Evolutionary conservation across 305 asterid genomes (phyloP), one percentile per base, ranked within the genome.

Genomic region (Fraxinus latifolia): DNA sequence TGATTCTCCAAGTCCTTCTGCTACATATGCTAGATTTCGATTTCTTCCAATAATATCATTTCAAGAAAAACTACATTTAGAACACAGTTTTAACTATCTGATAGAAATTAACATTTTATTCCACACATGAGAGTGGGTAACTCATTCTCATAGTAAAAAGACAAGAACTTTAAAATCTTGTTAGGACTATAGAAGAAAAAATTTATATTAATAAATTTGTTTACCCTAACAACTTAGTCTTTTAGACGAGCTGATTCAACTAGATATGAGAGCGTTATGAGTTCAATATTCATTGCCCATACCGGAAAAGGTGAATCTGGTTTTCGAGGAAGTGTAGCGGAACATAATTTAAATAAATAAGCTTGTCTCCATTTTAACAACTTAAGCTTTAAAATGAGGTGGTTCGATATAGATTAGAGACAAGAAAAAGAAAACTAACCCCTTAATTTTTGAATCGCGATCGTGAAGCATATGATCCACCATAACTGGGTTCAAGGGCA

Each of bases 1-100:
- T 15, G 81, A 84, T 14, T 82, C 58, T 4, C 68, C 79, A 19
- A 86, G 19, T 42, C 83, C 89, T 86, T 88, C 91, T 11, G 83
- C 83, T 15, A 83, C 62, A 76, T 2, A 37, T 55, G 71, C 79
- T 14, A 53, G 36, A 36, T 31, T 6, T 42, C 77, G n/a, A 50
- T 14, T 31, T 62, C 50, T 76, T 34, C 77, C 77, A 5, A 53
- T 79, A 50, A 32, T 5, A 37, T 19, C 12, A 42, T 7, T 19
- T 31, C 17, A 75, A 50, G 3, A 15, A 47, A 47, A 47, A 53
- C 21, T n/a, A 53, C 23, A 53, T 15, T 53, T 53, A 53, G 23
- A 53, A 53, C 62, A 53, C 62, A 47, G 60, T 47, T 15, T 2
- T 12, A 11, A 44, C 55, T 12, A 44, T 44, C 55, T 44, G 55